Evolutionary conservation across 768 basidiomycete species (phyloP).

Genomic region (Suillus subluteus): DNA sequence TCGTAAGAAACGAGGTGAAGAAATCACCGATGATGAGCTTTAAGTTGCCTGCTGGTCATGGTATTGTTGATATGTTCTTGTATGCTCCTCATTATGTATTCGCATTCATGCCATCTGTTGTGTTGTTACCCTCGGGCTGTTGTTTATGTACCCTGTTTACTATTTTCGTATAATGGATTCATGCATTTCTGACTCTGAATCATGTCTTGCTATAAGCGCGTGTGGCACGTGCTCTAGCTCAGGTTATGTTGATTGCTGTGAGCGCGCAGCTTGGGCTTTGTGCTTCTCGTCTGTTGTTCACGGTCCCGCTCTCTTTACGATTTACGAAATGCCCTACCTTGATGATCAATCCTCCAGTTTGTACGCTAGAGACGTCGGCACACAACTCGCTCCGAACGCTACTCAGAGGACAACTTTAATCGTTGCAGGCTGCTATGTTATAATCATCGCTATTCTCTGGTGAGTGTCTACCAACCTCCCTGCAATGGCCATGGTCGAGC

Average conservation of each 20-base stretch:
- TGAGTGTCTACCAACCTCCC: conserved; percentile 34
- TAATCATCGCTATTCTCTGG: conserved; percentile 83
- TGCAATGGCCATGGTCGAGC: conserved; percentile 11
- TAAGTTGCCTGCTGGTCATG: conserved; percentile 26
- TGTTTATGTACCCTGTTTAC: conserved; percentile 26
- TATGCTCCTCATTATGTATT: conserved; percentile 13
- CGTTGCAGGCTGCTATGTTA: conserved; percentile 74
- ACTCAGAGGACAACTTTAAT: conserved; percentile 81
- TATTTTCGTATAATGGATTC: conserved; percentile 23
- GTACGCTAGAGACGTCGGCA: conserved; percentile 28
- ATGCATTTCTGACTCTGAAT: conserved; percentile 6
- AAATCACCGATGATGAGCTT: conserved; percentile 64
- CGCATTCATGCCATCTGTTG: conserved; percentile 10
- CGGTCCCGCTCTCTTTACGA: conserved; percentile 17
- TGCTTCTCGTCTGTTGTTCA: neutral
- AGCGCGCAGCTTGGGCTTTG: neutral
- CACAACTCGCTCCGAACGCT: conserved; percentile 60
- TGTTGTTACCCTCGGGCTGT: conserved; percentile 15
- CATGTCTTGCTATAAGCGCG: conserved; percentile 3
- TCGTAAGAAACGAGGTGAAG: conserved; percentile 85
- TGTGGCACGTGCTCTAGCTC: neutral
- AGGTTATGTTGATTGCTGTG: neutral
- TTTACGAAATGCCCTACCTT: conserved; percentile 34
- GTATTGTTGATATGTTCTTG: conserved; percentile 13
- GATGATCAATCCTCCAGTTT: conserved; percentile 21